These are phyloP conservation scores for Asterionellopsis glacialis DNA, from an alignment of 108 stramenopile species.

Conservation along the genomic window DNA sequence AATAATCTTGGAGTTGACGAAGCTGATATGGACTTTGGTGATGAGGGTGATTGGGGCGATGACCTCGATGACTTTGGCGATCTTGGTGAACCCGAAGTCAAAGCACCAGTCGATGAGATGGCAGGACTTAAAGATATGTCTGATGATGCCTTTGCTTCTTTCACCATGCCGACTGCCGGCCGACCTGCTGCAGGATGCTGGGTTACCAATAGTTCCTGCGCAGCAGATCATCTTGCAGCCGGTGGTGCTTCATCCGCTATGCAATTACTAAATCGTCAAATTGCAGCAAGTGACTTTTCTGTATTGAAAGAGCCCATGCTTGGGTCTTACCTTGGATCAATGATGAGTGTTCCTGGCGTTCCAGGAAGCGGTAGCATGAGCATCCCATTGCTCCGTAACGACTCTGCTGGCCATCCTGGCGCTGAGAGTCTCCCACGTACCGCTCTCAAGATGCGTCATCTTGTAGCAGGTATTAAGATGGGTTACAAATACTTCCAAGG, in stretches of 20 bases:
- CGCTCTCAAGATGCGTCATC: conserved; percentile 44
- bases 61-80: conserved; percentile 81
- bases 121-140: conserved; percentile 44
- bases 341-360: conserved; percentile 84
- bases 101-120: conserved; percentile 57
- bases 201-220: conserved; percentile 91
- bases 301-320: conserved; percentile 78
- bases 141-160: conserved; percentile 52
- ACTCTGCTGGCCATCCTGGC: conserved; percentile 71
- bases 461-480: conserved; percentile 75
- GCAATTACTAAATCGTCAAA: conserved; percentile 96
- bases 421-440: conserved; percentile 79
- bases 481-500: conserved; percentile 93
- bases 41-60: conserved; percentile 78
- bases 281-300: conserved; percentile 92
- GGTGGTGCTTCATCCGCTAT: conserved; percentile 91
- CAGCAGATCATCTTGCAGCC: conserved; percentile 97
- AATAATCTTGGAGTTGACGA: conserved; percentile 36
- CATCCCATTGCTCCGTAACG: conserved; percentile 82
- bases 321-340: conserved; percentile 82
- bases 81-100: conserved; percentile 10
- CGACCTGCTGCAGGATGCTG: conserved; percentile 81
- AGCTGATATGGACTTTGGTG: conserved; percentile 69
- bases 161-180: conserved; percentile 88
- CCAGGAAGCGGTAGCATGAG: conserved; percentile 72